These are phyloP conservation scores for Globisporangium polare DNA, from an alignment of 352 stramenopile genomes.

Conservation along the genomic window DNA sequence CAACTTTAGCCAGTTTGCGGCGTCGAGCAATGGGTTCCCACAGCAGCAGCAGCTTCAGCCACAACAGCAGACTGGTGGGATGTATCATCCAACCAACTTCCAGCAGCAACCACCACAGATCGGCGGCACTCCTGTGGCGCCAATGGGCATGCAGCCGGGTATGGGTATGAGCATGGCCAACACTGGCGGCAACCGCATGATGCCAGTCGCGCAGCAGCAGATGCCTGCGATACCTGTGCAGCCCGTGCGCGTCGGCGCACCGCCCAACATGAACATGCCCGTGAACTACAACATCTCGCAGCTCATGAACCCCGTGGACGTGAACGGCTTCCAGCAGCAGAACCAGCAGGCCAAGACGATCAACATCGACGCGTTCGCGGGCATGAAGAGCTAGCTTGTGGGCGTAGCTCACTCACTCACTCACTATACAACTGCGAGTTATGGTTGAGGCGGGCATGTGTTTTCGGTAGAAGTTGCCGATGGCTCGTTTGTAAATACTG, in stretches of 20 bases:
- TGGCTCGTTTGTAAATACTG: not conserved
- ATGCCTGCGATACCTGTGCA: not conserved
- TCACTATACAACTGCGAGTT: too few species aligned
- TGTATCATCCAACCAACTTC: constrained; percentile 19
- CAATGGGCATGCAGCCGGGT: constrained; percentile 16
- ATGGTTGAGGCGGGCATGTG: too few species aligned
- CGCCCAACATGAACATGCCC: constrained; percentile 4
- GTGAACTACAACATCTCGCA: constrained; percentile 85
- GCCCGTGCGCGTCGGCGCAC: not conserved
- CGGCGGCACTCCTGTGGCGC: constrained; percentile 5
- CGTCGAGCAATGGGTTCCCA: constrained; percentile 19
- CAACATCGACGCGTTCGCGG: constrained; percentile 81
- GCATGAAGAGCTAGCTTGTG: constrained; percentile 30
- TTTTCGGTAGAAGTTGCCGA: not conserved
- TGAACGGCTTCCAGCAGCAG: constrained; percentile 33
- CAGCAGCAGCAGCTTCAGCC: constrained; percentile 24
- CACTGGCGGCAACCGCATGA: not conserved
- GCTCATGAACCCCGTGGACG: constrained; percentile 73
- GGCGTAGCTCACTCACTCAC: not conserved
- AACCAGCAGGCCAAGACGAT: constrained; percentile 54
- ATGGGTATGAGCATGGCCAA: constrained; percentile 15
- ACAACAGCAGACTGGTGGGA: constrained; percentile 15
- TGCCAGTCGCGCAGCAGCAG: constrained; percentile 5
- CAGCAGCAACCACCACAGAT: constrained; percentile 24
- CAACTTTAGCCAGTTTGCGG: constrained; percentile 49